These are phyloP conservation scores for Sanghuangporus baumii DNA, from an alignment of 1,284 basidiomycete species.

Conservation along the genomic window DNA sequence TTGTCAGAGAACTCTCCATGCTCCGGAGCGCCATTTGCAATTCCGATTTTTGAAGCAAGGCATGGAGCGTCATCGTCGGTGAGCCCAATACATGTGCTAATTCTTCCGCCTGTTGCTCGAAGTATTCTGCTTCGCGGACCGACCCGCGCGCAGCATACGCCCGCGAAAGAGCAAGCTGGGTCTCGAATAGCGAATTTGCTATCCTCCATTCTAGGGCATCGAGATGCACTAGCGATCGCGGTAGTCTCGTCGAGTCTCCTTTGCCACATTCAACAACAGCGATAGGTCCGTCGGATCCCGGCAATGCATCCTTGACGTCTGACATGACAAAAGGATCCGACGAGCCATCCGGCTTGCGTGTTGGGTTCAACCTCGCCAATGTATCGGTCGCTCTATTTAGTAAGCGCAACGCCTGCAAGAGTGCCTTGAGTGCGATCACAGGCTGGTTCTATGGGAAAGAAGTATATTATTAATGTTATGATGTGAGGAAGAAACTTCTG, in stretches of 20 bases:
- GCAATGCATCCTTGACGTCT: constrained; percentile 32
- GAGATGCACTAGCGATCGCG: constrained; percentile 33
- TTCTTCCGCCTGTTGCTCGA: constrained; percentile 65
- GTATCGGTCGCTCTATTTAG: constrained; percentile 77
- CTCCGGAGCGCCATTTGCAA: constrained; percentile 58
- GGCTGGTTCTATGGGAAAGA: constrained; percentile 54
- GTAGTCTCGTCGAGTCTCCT: constrained; percentile 10
- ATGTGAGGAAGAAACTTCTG: background rate
- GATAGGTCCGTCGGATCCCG: constrained; percentile 19
- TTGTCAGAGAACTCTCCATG: constrained; percentile 47
- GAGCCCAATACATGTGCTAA: constrained; percentile 65
- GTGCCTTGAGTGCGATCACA: constrained; percentile 49
- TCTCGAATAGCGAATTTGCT: constrained; percentile 60
- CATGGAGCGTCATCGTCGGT: constrained; percentile 57
- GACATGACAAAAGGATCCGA: constrained; percentile 58
- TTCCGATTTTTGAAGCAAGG: constrained; percentile 61
- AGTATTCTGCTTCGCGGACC: constrained; percentile 77
- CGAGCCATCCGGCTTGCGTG: constrained; percentile 26
- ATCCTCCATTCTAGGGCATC: constrained; percentile 71
- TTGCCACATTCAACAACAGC: constrained; percentile 14
- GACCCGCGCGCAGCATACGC: constrained; percentile 71
- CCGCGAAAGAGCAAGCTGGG: constrained; percentile 57
- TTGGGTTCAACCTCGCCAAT: constrained; percentile 53
- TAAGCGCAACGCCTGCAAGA: constrained; percentile 70
- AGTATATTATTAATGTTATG: constrained; percentile 2